These are phyloP conservation scores for Cytidiella melzeri DNA, from an alignment of 768 basidiomycete species.

Conservation along the genomic window DNA sequence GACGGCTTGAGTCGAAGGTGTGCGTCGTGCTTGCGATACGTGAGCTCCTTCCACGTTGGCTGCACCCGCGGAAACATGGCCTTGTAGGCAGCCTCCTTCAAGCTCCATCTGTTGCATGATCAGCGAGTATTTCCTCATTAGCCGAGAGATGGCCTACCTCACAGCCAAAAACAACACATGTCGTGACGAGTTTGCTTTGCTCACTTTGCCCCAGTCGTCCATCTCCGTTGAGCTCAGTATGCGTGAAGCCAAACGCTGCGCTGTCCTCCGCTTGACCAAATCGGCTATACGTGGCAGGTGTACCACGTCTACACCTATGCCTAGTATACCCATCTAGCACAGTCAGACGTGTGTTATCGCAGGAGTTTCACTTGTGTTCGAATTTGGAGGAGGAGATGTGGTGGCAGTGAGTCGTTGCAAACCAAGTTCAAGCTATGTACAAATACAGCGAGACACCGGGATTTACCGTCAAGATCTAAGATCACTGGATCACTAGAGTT, in stretches of 20 bases:
- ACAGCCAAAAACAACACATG: too few species aligned
- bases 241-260: constrained; percentile 45
- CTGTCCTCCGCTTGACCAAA: constrained; percentile 43
- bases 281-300: constrained; percentile 58
- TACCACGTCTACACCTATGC: constrained; percentile 69
- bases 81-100: constrained; percentile 87
- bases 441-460: too few species aligned
- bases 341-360: too few species aligned
- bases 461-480: too few species aligned
- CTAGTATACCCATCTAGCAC: constrained; percentile 57
- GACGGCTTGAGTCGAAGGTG: constrained; percentile 41
- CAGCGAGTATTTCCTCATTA: too few species aligned
- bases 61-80: constrained; percentile 58
- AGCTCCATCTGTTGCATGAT: constrained; percentile 53
- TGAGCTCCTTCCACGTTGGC: constrained; percentile 72
- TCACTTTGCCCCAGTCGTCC: constrained; percentile 33
- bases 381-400: neutral
- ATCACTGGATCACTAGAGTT: too few species aligned
- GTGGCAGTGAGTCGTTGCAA: too few species aligned
- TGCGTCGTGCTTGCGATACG: constrained; percentile 25
- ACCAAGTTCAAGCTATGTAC: too few species aligned
- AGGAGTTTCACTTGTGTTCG: too few species aligned
- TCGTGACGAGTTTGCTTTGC: too few species aligned
- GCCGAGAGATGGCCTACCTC: too few species aligned
- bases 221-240: constrained; percentile 54